phyloP scores from a whole-genome alignment of 2,329 filamentous ascomycete species.

The Claviceps quebecensis region DNA sequence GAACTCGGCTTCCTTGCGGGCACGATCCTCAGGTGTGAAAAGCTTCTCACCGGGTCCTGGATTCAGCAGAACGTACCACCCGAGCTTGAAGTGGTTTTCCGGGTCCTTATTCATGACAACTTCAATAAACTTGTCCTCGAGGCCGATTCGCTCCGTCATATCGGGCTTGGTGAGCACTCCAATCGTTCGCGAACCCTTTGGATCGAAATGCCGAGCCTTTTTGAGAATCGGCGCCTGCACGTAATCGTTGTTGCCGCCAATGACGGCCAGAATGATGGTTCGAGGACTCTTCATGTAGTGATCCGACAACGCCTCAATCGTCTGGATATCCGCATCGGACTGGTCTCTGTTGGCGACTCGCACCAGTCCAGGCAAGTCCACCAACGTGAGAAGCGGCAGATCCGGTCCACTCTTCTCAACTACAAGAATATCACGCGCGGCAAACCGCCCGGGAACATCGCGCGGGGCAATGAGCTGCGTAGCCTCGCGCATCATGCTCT shows the following conservation, averaged over 20 bases:
- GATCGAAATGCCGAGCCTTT: constrained; percentile 36
- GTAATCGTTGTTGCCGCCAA: constrained; percentile 41
- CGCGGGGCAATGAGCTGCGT: constrained; percentile 36
- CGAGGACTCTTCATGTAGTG: constrained; percentile 41
- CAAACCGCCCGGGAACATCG: constrained; percentile 36
- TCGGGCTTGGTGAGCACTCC: constrained; percentile 40
- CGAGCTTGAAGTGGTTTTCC: constrained; percentile 35
- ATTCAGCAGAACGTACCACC: constrained; percentile 38
- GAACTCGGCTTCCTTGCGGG: constrained; percentile 31
- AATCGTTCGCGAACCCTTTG: constrained; percentile 33
- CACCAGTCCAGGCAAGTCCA: constrained; percentile 47
- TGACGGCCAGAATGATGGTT: constrained; percentile 41
- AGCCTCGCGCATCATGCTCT: constrained; percentile 35
- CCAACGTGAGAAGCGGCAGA: constrained; percentile 44
- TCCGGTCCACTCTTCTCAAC: constrained; percentile 46
- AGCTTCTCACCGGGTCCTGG: constrained; percentile 32
- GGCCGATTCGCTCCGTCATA: constrained; percentile 36
- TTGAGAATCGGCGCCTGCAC: constrained; percentile 37
- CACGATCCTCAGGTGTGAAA: constrained; percentile 27
- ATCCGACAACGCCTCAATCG: constrained; percentile 37
- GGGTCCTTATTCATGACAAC: constrained; percentile 35
- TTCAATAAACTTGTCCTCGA: constrained; percentile 40
- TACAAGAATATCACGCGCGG: constrained; percentile 38
- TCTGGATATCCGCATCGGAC: constrained; percentile 35
- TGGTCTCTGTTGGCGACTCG: constrained; percentile 39